These are phyloP conservation scores for Pythium scleroteichum DNA, from an alignment of 352 stramenopile genomes.

Conservation along the genomic window DNA sequence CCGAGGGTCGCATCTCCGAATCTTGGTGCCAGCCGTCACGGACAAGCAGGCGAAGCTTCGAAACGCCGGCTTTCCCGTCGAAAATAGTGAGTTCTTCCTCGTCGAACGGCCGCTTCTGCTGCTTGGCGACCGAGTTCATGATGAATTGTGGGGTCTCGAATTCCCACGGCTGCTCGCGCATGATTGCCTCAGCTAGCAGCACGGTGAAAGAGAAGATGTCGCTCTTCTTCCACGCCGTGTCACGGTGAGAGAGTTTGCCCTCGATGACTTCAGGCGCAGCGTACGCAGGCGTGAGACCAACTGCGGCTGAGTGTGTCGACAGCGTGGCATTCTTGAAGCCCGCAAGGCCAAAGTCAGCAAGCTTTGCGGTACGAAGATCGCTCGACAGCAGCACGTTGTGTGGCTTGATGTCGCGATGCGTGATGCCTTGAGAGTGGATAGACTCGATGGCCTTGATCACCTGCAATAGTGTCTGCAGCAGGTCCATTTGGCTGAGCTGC, in stretches of 20 bases:
- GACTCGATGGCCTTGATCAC: constrained; percentile 47
- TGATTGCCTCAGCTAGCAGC: not conserved
- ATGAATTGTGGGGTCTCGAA: constrained; percentile 13
- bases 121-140: not conserved
- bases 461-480: constrained; percentile 14
- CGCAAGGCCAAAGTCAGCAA: constrained; percentile 19
- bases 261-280: constrained; percentile 9
- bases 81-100: not conserved
- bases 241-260: constrained; percentile 1
- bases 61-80: not conserved
- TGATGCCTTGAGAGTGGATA: constrained; percentile 54
- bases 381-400: constrained; percentile 54
- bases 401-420: constrained; percentile 77
- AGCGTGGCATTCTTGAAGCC: constrained; percentile 16
- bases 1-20: constrained; percentile 2
- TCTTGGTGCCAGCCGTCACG: constrained; percentile 15
- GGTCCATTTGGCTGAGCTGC: not conserved
- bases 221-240: constrained; percentile 17
- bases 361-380: constrained; percentile 10
- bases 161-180: constrained; percentile 9
- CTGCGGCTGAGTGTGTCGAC: not conserved
- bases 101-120: constrained; percentile 6
- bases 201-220: constrained; percentile 18
- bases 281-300: constrained; percentile 15
- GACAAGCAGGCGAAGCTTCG: not conserved